Evolutionary conservation across 208 protist genomes (phyloP).

Genomic region (Trypanosoma boissoni): DNA sequence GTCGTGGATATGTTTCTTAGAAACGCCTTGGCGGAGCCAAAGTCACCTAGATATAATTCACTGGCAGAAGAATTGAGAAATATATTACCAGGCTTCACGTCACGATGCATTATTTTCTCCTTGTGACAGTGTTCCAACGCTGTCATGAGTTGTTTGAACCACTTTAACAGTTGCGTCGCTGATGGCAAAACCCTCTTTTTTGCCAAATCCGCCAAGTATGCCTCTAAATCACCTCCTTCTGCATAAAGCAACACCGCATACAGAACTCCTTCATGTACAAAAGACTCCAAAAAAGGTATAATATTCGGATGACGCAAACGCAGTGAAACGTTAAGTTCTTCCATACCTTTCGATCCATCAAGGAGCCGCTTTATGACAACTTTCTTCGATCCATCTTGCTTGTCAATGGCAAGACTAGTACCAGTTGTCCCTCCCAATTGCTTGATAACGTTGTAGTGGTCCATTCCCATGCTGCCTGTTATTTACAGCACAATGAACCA

Average conservation of each 20-base stretch:
- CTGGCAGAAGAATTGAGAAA: constrained; percentile 60
- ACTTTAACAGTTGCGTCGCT: constrained; percentile 47
- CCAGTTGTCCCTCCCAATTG: constrained; percentile 81
- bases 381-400: constrained; percentile 43
- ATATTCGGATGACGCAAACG: constrained; percentile 80
- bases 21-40: constrained; percentile 73
- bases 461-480: constrained; percentile 74
- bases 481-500: too few relatives aligned
- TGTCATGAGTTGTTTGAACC: constrained; percentile 73
- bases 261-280: constrained; percentile 57
- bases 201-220: constrained; percentile 43
- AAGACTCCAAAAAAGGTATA: constrained; percentile 71
- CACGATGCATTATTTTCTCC: constrained; percentile 79
- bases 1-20: constrained; percentile 28
- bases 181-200: constrained; percentile 43
- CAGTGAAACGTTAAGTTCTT: constrained; percentile 75
- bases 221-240: constrained; percentile 77
- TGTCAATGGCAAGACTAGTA: constrained; percentile 63
- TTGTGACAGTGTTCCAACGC: constrained; percentile 84
- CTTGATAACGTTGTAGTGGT: constrained; percentile 74
- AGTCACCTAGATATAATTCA: constrained; percentile 64
- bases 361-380: constrained; percentile 83
- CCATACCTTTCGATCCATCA: constrained; percentile 57
- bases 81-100: constrained; percentile 91
- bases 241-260: constrained; percentile 86